Percentiles rank a stretch among this genome's conserved stretches.
Evolutionary conservation across 352 stramenopile genomes (phyloP).

Genomic region (Hyaloperonospora arabidopsidis): DNA sequence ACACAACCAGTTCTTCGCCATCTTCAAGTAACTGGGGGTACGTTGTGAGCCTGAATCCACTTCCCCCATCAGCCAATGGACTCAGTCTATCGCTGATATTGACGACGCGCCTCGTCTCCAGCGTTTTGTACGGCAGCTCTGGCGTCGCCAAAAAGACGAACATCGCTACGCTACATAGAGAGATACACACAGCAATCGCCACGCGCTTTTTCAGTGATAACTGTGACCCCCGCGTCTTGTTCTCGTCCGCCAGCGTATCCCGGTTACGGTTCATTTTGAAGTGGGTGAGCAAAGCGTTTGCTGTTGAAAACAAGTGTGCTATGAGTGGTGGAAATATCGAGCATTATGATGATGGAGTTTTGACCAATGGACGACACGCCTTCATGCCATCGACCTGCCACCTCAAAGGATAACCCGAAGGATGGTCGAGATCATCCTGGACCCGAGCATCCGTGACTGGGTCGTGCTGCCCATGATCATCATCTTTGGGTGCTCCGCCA

Average conservation of each 20-base stretch:
- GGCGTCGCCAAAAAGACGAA: conserved; percentile 7
- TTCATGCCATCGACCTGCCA: too few species aligned
- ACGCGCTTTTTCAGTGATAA: conserved; percentile 6
- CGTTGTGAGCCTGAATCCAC: conserved; percentile 28
- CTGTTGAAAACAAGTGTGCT: too few species aligned
- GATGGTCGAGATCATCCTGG: conserved; percentile 88
- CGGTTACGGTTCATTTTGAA: too few species aligned
- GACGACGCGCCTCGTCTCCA: conserved; percentile 2
- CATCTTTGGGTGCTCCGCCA: conserved; percentile 86
- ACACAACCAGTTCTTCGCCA: conserved; percentile 47
- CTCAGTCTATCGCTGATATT: conserved; percentile 1
- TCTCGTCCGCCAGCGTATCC: too few species aligned
- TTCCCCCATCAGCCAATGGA: not conserved
- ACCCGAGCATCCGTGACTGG: conserved; percentile 91
- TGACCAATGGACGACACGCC: too few species aligned
- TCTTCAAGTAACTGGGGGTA: conserved; percentile 34
- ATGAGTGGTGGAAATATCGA: too few species aligned
- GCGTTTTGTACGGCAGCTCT: not conserved
- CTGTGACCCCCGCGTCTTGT: too few species aligned
- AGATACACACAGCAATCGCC: conserved; percentile 5
- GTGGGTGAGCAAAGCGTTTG: too few species aligned
- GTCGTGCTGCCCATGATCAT: conserved; percentile 97
- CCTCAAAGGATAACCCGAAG: too few species aligned
- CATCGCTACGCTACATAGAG: conserved; percentile 9
- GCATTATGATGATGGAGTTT: too few species aligned